These are phyloP conservation scores for Populus hybrid DNA, from an alignment of 441 rosid species.

Conservation along the genomic window DNA sequence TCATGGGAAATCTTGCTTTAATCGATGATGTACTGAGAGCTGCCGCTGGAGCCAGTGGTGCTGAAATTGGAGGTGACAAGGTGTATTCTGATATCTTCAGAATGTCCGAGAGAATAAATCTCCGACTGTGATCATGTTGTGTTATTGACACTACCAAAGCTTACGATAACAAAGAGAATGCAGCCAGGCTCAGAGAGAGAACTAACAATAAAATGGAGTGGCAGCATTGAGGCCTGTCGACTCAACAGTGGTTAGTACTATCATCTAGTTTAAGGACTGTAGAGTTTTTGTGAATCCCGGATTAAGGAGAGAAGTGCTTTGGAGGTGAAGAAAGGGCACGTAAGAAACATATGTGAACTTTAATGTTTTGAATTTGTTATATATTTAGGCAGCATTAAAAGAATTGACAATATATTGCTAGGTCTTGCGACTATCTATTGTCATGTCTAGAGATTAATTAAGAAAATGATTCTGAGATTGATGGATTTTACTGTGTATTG, in stretches of 20 bases:
- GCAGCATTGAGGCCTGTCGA: constrained; percentile 7
- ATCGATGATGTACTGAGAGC: constrained; percentile 58
- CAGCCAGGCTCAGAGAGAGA: neutral
- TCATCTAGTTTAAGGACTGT: neutral
- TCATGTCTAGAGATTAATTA: too few relatives aligned
- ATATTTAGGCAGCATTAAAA: too few relatives aligned
- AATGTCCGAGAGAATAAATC: constrained; percentile 42
- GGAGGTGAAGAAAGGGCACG: neutral
- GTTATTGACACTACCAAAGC: neutral
- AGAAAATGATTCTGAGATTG: too few relatives aligned
- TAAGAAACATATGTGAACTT: neutral
- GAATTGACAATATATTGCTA: neutral
- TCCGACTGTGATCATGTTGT: constrained; percentile 30
- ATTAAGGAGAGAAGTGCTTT: neutral
- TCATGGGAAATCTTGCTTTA: constrained; percentile 59
- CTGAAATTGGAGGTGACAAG: constrained; percentile 52
- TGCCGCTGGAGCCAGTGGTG: constrained; percentile 51
- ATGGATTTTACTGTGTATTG: too few relatives aligned
- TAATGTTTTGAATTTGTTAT: too few relatives aligned
- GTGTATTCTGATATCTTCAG: constrained; percentile 47
- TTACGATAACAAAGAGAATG: neutral
- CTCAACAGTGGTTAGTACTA: neutral
- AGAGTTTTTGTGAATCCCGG: neutral
- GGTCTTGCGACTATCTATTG: neutral
- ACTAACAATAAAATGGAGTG: constrained; percentile 2